Base-by-base conservation (phyloP, 345 rosid species). In the Turnera subulata region DNA sequence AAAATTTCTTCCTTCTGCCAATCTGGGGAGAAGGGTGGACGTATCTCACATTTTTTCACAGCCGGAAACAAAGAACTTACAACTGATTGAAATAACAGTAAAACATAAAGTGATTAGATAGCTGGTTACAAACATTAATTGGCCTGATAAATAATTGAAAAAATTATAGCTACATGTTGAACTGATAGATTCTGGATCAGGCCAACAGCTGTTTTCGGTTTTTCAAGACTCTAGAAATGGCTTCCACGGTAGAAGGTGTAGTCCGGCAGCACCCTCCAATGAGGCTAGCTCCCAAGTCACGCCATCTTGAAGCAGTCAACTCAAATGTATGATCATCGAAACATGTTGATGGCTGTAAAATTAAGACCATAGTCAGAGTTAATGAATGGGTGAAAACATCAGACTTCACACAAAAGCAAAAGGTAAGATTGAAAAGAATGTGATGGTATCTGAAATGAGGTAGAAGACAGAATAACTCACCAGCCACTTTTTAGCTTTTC, bases 231-330 rank as follows among this genome's bases (percentile, higher is more conserved):
- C 69, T 83, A 14, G 80, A 80, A 69, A 91, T 73, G 61, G 94
- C 86, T 61, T 37, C 66, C 62, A 85, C 73, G 16, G 94, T 88
- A 16, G 88, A 73, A 44, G 96, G 94, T 17, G 94, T 82, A 51
- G 96, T 91, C 26, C 89, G 68, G 22, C 96, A 91, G 62, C 97
- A 91, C 48, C 96, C 97, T 14, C 97, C 96, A 0, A 91, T 88
- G 5, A 91, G 79, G 66, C 81, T 86, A 53, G 96, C 97, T 63
- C 97, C 97, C 14, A 74, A 60, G 33, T 81, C 76, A 2, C 81
- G 84, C 98, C 96, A 88, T 71, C 84, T 80, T 39, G 71, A 66
- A 4, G 96, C 87, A 21, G 47, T 68, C 59, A 73, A 39, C 79
- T 84, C 87, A 44, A 91, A 88, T 53, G 81, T 76, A 10, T 79